phyloP scores from a whole-genome alignment of 2,329 filamentous ascomycete species.

The Aspergillus vadensis region DNA sequence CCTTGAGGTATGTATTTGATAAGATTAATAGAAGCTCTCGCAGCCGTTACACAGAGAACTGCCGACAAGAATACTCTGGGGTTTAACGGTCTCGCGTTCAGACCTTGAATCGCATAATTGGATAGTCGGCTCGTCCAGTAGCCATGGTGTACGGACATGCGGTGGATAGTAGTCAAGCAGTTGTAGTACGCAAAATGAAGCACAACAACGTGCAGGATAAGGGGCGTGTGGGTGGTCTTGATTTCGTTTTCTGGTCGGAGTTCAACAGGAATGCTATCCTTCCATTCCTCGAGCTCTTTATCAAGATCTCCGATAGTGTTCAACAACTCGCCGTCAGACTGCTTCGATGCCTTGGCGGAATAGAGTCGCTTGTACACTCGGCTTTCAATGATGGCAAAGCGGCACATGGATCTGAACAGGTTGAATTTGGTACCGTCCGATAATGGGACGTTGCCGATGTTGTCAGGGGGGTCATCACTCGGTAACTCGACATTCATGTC shows the following conservation, averaged over 20 bases:
- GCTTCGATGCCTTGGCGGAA: conserved; percentile 86
- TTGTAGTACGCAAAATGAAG: conserved; percentile 98
- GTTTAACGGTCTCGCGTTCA: conserved; percentile 88
- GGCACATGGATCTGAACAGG: conserved; percentile 88
- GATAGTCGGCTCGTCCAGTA: conserved; percentile 97
- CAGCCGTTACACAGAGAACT: conserved; percentile 87
- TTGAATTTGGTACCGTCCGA: conserved; percentile 91
- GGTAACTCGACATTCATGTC: conserved; percentile 96
- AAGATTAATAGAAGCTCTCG: conserved; percentile 86
- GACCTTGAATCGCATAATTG: conserved; percentile 90
- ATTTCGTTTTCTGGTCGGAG: conserved; percentile 98
- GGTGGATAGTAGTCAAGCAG: conserved; percentile 93
- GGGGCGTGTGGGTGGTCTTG: conserved; percentile 83
- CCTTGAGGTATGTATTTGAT: conserved; percentile 96
- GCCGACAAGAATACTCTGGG: conserved; percentile 93
- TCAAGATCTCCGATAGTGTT: conserved; percentile 97
- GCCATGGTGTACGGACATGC: conserved; percentile 96
- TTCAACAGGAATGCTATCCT: conserved; percentile 90
- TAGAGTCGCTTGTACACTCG: conserved; percentile 93
- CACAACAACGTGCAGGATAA: conserved; percentile 93
- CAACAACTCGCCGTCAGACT: conserved; percentile 87
- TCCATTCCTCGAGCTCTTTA: conserved; percentile 88
- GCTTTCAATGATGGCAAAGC: conserved; percentile 87
- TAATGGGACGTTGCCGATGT: conserved; percentile 90
- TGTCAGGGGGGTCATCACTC: conserved; percentile 84